Conservation (phyloP, 129 eudicot species). For the Flaveria robusta region DNA sequence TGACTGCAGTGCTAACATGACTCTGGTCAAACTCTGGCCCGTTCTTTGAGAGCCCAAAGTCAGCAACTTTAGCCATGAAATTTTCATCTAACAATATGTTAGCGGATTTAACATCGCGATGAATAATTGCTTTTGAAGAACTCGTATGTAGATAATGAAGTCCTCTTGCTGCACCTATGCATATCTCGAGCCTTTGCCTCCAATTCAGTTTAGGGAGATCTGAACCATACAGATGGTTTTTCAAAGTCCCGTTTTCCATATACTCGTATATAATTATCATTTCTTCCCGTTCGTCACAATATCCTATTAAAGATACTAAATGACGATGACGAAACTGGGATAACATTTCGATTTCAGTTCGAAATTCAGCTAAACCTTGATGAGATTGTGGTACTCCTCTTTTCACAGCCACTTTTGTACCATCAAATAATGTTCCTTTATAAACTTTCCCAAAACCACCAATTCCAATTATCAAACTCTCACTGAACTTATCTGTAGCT, state of each 20-base stretch:
- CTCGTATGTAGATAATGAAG: constrained; percentile 82
- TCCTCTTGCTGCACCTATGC: constrained; percentile 71
- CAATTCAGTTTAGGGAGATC: constrained; percentile 60
- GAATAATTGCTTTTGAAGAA: constrained; percentile 56
- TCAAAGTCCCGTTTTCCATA: constrained; percentile 75
- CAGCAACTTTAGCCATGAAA: constrained; percentile 74
- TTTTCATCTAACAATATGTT: constrained; percentile 64
- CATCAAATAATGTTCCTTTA: constrained; percentile 57
- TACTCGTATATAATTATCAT: constrained; percentile 71
- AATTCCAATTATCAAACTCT: constrained; percentile 52
- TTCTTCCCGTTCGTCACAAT: constrained; percentile 64
- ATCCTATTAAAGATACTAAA: constrained; percentile 69
- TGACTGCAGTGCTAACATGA: constrained; percentile 75
- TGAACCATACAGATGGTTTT: constrained; percentile 63
- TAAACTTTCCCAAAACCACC: constrained; percentile 86
- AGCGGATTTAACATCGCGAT: constrained; percentile 76
- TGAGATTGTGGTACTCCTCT: constrained; percentile 57
- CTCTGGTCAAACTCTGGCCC: constrained; percentile 67
- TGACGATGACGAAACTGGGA: constrained; percentile 85
- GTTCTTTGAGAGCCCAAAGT: constrained; percentile 65
- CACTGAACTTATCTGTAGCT: constrained; percentile 64
- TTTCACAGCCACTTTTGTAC: constrained; percentile 62
- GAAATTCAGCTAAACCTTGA: constrained; percentile 67
- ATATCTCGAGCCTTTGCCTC: constrained; percentile 74
- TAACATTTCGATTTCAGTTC: constrained; percentile 70